These are phyloP conservation scores for Psophocarpus tetragonolobus DNA, from an alignment of 306 rosid genomes.

Conservation along the genomic window DNA sequence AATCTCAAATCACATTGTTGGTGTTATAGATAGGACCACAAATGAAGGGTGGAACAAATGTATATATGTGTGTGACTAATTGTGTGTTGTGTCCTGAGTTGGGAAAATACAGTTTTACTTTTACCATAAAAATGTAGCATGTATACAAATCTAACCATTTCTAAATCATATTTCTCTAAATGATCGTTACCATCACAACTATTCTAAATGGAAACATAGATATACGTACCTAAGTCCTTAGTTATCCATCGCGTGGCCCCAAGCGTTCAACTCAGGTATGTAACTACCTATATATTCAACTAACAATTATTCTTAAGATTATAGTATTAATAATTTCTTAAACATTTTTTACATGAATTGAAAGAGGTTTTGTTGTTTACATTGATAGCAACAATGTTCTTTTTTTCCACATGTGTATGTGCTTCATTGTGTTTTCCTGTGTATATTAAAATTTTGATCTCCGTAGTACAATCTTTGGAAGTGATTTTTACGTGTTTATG, in stretches of 20 bases:
- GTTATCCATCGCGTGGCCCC: constrained; percentile 24
- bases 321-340: neutral
- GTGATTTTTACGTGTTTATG: neutral
- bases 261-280: constrained; percentile 25
- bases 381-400: neutral
- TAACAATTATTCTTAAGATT: constrained; percentile 16
- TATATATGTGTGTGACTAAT: constrained; percentile 29
- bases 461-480: constrained; percentile 11
- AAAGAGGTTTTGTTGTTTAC: constrained; percentile 7
- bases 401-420: neutral
- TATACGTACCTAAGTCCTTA: constrained; percentile 8
- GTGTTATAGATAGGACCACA: constrained; percentile 18
- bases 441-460: neutral
- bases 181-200: constrained; percentile 38
- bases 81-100: constrained; percentile 40
- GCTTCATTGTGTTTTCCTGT: neutral
- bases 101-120: constrained; percentile 50
- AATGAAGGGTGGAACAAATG: constrained; percentile 31
- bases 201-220: constrained; percentile 30
- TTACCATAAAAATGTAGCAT: constrained; percentile 61
- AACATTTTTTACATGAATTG: neutral
- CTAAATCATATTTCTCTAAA: constrained; percentile 40
- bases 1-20: constrained; percentile 56
- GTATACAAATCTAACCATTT: constrained; percentile 51
- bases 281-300: neutral